phyloP scores from a whole-genome alignment of 2,329 filamentous ascomycete species.

The Beauveria sp. region DNA sequence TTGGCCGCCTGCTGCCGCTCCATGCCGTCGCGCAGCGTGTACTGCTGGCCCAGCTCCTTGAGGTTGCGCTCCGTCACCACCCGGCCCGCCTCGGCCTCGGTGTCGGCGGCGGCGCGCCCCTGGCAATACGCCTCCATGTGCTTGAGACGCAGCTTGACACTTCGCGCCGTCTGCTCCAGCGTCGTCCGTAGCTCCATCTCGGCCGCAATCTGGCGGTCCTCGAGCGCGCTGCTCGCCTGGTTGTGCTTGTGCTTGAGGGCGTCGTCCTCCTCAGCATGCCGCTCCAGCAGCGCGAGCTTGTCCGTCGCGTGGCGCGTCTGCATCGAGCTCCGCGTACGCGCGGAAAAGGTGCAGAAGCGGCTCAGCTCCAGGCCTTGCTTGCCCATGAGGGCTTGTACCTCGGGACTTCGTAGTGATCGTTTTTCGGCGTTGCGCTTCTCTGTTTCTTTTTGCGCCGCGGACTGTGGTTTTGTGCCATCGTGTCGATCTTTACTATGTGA shows the following conservation, averaged over 20 bases:
- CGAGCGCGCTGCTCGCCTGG: conserved; percentile 46
- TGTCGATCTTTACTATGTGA: conserved; percentile 31
- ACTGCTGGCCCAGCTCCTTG: conserved; percentile 52
- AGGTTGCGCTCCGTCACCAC: conserved; percentile 53
- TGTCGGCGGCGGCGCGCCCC: conserved; percentile 33
- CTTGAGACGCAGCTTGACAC: conserved; percentile 49
- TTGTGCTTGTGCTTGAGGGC: conserved; percentile 48
- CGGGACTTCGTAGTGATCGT: conserved; percentile 34
- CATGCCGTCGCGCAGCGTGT: conserved; percentile 52
- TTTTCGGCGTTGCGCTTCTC: conserved; percentile 37
- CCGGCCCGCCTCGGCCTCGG: conserved; percentile 30
- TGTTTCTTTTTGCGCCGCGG: conserved; percentile 32
- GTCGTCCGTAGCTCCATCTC: conserved; percentile 51
- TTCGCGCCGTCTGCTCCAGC: conserved; percentile 49
- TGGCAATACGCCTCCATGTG: conserved; percentile 62
- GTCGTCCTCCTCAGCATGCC: conserved; percentile 38
- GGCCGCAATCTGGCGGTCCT: conserved; percentile 53
- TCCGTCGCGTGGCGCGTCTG: conserved; percentile 41
- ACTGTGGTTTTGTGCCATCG: conserved; percentile 31
- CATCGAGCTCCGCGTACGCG: conserved; percentile 41
- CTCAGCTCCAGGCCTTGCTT: conserved; percentile 43
- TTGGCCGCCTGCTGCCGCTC: conserved; percentile 50
- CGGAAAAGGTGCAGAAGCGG: conserved; percentile 43
- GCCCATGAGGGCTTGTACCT: conserved; percentile 36
- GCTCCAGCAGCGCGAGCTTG: conserved; percentile 38